Evolutionary conservation across 176 grass and related monocot genomes (phyloP).

Genomic region (Saccharum spontaneum): DNA sequence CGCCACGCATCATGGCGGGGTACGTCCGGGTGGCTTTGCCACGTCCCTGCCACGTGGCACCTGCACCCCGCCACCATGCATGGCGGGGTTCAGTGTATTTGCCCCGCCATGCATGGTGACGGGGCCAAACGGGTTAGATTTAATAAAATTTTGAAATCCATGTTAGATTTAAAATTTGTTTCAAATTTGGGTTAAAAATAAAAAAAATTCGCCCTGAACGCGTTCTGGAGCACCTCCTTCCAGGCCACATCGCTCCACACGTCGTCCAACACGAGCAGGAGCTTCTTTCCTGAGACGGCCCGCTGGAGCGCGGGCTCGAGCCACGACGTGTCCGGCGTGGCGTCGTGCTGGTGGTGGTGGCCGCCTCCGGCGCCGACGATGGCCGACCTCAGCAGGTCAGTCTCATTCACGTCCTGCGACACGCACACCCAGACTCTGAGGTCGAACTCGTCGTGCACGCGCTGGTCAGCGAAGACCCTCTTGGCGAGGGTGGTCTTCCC

Average conservation of each 20-base stretch:
- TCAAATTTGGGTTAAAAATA: no score
- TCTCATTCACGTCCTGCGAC: conserved; percentile 12
- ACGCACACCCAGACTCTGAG: not conserved
- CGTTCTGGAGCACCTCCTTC: not conserved
- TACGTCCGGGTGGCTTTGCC: no score
- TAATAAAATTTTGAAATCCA: no score
- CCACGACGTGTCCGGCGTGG: not conserved
- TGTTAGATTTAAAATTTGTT: no score
- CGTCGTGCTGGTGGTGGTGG: not conserved
- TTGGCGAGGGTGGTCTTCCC: conserved; percentile 50
- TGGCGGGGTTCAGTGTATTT: no score
- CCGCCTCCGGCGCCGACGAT: not conserved
- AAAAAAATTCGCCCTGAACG: conserved; percentile 14
- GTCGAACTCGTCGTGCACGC: conserved; percentile 18
- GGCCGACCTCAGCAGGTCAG: conserved; percentile 10
- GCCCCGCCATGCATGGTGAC: no score
- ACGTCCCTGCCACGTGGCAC: no score
- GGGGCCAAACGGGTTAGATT: no score
- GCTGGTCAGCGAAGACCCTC: conserved; percentile 6
- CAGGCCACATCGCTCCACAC: conserved; percentile 13
- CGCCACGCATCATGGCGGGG: no score
- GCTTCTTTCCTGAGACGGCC: not conserved
- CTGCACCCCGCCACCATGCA: no score
- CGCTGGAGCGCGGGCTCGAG: conserved; percentile 7
- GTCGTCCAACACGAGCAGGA: conserved; percentile 13